Conservation (phyloP, 192 early-diverging fungal genomes). For the Coemansia asiatica region DNA sequence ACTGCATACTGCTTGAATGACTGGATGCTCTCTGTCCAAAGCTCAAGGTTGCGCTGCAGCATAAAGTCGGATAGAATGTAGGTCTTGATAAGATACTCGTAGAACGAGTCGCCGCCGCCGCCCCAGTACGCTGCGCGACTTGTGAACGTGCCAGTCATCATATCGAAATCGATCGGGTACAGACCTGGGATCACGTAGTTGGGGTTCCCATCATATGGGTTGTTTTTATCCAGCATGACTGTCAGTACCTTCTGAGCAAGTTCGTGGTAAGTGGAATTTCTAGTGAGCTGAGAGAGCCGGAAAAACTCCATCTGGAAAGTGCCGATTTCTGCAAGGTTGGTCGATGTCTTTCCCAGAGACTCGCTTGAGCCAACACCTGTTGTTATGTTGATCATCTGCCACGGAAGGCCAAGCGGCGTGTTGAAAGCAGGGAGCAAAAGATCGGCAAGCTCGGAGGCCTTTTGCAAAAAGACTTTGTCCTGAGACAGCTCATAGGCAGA, state of each 20-base stretch:
- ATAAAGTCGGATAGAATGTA: conserved; percentile 71
- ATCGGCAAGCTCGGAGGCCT: conserved; percentile 77
- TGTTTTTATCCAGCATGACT: conserved; percentile 41
- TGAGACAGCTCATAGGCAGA: conserved; percentile 74
- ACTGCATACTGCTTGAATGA: conserved; percentile 31
- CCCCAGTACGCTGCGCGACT: conserved; percentile 60
- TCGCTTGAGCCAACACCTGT: conserved; percentile 57
- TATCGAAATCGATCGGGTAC: conserved; percentile 41
- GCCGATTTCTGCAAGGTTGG: conserved; percentile 71
- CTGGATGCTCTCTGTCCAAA: conserved; percentile 54
- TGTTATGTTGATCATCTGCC: conserved; percentile 67
- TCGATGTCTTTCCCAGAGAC: conserved; percentile 40
- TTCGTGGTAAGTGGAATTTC: conserved; percentile 78
- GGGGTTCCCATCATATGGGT: conserved; percentile 16
- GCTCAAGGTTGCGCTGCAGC: conserved; percentile 49
- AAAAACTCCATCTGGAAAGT: conserved; percentile 89
- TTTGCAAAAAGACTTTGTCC: conserved; percentile 64
- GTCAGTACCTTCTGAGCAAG: conserved; percentile 65
- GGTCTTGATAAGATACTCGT: conserved; percentile 91
- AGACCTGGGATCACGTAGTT: conserved; percentile 44
- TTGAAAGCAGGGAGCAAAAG: conserved; percentile 73
- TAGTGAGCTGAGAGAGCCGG: conserved; percentile 78
- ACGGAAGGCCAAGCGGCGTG: conserved; percentile 70
- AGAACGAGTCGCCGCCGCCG: conserved; percentile 88
- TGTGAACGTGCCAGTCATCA: conserved; percentile 36